These are phyloP conservation scores for Monosporozyma yasuniensis DNA, from an alignment of 805 yeast species.

Conservation along the genomic window DNA sequence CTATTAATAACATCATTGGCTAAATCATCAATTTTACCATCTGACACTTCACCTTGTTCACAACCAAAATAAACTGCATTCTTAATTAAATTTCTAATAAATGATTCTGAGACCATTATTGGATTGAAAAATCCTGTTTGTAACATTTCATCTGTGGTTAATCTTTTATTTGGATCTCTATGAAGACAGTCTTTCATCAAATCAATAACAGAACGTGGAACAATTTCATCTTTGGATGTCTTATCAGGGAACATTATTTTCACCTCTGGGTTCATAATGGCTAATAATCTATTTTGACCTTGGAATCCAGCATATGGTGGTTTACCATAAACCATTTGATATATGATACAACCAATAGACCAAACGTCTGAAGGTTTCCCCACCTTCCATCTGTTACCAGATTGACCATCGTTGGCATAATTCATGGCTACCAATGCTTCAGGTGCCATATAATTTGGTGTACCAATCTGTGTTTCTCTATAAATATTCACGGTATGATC, in stretches of 20 bases:
- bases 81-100: conserved; percentile 60
- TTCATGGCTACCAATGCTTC: conserved; percentile 70
- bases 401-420: conserved; percentile 10
- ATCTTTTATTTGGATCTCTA: conserved; percentile 60
- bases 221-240: conserved; percentile 50
- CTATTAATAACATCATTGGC: conserved; percentile 54
- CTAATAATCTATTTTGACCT: conserved; percentile 69
- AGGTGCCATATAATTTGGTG: conserved; percentile 97
- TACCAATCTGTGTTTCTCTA: conserved; percentile 85
- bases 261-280: conserved; percentile 79
- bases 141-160: conserved; percentile 55
- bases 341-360: conserved; percentile 95
- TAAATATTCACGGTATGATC: conserved; percentile 87
- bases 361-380: conserved; percentile 95
- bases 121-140: conserved; percentile 64
- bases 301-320: conserved; percentile 81
- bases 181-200: conserved; percentile 62
- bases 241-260: conserved; percentile 55
- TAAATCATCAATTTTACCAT: conserved; percentile 38
- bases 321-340: conserved; percentile 89
- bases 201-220: conserved; percentile 61
- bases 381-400: conserved; percentile 49
- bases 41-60: conserved; percentile 34
- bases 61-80: conserved; percentile 72
- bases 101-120: conserved; percentile 55